Base-by-base conservation (phyloP, 805 yeast genomes). In the Ogataea methanolica region DNA sequence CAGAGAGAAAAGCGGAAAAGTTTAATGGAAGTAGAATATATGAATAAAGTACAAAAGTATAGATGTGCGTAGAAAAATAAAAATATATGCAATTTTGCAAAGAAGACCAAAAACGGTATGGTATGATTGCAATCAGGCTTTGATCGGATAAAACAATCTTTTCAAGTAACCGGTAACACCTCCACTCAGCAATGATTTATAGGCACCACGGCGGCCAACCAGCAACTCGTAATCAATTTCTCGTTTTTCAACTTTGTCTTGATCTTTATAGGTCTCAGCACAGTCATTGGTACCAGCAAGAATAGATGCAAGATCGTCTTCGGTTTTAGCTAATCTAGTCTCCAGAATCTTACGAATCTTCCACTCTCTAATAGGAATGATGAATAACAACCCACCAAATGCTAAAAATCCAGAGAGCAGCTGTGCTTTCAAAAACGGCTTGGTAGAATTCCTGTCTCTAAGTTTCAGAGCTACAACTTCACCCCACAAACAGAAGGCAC, bases 381-480 rank as follows among this genome's bases (percentile, higher is more conserved):
- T 37, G 37, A 79, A 61, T 22, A 80, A 45, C 1, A 78, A 4
- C 3, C 75, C 62, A 0, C 78, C 76, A 8, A 61, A 65, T 7
- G 77, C 59, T 49, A 75, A 80, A 41, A 75, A 66, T 1, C 88
- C 88, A 6, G 81, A 76, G 55, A 80, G 80, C 2, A 82, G 70
- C 57, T 83, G 89, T 2, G 85, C 72, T 53, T 80, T 73, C 31
- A 78, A 63, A 56, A 76, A 84, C 2, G 87, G 86, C 19, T 36
- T 54, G 0, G 49, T 6, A 6, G 48, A 39, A 6, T 42, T 21
- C 23, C 43, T 33, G 34, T 62, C 51, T 36, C 62, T 49, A 42
- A 66, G 45, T 14, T 57, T 54, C 47, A 67, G 46, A 0, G 66
- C 65, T 17, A 58, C 62, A 31, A 63, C 62, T 48, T 67, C 71